A percentile compares a stretch with the other conserved stretches of the same genome.
phyloP scores from a whole-genome alignment of 108 stramenopile species.

The Schizochytrium sp. region DNA sequence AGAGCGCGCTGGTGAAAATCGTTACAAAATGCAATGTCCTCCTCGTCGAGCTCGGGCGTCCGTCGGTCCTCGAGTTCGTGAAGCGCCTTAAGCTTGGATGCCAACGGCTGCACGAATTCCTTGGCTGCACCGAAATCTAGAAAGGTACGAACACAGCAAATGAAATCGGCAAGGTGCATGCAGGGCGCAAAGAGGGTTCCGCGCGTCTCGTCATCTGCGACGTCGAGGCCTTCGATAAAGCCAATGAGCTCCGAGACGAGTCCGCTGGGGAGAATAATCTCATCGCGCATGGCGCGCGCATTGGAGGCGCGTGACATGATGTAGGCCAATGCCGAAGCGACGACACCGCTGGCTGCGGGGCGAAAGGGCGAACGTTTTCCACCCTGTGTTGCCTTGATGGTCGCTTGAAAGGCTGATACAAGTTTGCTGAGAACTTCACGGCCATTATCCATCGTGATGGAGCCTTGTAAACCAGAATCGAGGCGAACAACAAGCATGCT shows the following conservation, averaged over 20 bases:
- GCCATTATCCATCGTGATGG: not conserved
- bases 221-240: not conserved
- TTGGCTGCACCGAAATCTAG: not conserved
- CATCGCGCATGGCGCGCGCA: not conserved
- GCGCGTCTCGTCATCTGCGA: not conserved
- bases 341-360: not conserved
- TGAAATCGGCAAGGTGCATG: not conserved
- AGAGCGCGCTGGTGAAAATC: not conserved
- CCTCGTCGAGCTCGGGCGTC: not conserved
- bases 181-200: not conserved
- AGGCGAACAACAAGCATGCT: not conserved
- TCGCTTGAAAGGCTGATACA: not conserved
- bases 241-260: not conserved
- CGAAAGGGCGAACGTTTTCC: not conserved
- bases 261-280: not conserved
- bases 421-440: not conserved
- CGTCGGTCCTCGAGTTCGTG: not conserved
- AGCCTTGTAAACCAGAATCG: not conserved
- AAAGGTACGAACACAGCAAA: not conserved
- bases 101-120: not conserved
- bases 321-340: not conserved
- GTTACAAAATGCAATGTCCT: not conserved
- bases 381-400: not conserved
- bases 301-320: not conserved
- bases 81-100: not conserved